Base-by-base conservation (phyloP, 1,139 yeast genomes). In the Debaryomyces subglobosus region DNA sequence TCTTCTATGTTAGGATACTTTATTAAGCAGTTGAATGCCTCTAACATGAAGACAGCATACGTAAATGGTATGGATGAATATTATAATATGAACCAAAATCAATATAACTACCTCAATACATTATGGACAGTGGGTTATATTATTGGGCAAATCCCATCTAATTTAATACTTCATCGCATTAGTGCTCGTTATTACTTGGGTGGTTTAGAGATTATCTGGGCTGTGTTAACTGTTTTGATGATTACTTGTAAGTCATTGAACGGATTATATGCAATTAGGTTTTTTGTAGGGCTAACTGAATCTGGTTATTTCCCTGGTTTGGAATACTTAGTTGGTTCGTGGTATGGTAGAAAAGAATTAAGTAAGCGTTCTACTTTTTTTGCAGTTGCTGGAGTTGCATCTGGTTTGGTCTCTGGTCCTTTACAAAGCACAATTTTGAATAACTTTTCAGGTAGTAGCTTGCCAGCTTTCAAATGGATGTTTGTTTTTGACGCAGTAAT, bases 1-100 rank as follows among this genome's bases (percentile, higher is more conserved):
- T 72, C 78, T 18, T 68, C 79, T 1, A 72, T 77, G 71, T 56
- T 73, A 49, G 81, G 81, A 23, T 65, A 65, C 44, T 66, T 66
- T 48, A 64, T 65, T 41, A 66, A 66, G 47, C 68, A 70, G 41
- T 66, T 80, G 51, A 77, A 79, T 53, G 81, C 75, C 53, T 59
- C 67, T 6, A 79, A 79, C 54, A 60, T 79, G 13, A 65, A 75
- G 32, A 78, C 80, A 8, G 84, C 88, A 2, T 84, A 79, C 58
- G 84, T 81, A 35, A 79, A 82, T 47, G 87, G 88, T 16, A 81
- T 84, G 87, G 68, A 73, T 49, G 85, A 82, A 52, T 77, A 77
- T 53, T 77, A 78, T 53, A 53, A 62, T 7, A 77, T 84, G 77
- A 62, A 66, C 46, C 72, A 72, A n/a, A 79, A 83, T 54, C 84